Evolutionary conservation across 2,329 filamentous ascomycete genomes (phyloP), one percentile per base, ranked within the genome.

Genomic region (Rhynchosporium secalis): DNA sequence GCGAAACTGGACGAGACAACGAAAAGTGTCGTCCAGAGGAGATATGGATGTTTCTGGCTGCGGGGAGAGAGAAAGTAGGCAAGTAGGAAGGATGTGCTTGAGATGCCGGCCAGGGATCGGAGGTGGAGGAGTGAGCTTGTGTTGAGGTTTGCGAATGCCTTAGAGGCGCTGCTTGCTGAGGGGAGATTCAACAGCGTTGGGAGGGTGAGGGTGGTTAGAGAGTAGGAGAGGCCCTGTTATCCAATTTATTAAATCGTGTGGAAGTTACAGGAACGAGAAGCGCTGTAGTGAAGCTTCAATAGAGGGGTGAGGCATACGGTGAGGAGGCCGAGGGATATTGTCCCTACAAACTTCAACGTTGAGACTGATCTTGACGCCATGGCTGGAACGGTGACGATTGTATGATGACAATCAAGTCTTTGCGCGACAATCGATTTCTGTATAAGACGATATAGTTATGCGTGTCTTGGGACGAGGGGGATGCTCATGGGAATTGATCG

Each of bases 321-420:
- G 76, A 96, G 79, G 62, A 97, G 83, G 66, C 94, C 94, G 62
- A 97, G 83, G 71, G 90, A 94, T 69, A 96, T 85, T 57, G 92
- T 96, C 73, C 94, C 94, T 69, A 97, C 89, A 76, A 97, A 96
- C 80, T 98, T 97, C 79, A 90, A 86, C 76, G 89, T 79, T 61
- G 91, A 87, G 73, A 96, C 81, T 73, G 86, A 86, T 71, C 82
- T 86, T 71, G 83, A 85, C 70, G 85, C 81, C 85, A 92, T 90
- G 40, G 49, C 64, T 56, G 6, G 28, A 7, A 36, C 31, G 38
- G 26, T 49, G 8, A 56, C 38, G 28, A 29, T 46, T 36, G 26
- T 29, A 12, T 28, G 31, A 13, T 26, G 26, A 0, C 8, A n/a
- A 41, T 6, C 56, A 49, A 46, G 20, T 31, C 12, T 47, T 56